A percentile compares a stretch with the other conserved stretches of the same genome.
Conservation (phyloP, 2,329 filamentous ascomycete species). For the Diplodia sapinea region DNA sequence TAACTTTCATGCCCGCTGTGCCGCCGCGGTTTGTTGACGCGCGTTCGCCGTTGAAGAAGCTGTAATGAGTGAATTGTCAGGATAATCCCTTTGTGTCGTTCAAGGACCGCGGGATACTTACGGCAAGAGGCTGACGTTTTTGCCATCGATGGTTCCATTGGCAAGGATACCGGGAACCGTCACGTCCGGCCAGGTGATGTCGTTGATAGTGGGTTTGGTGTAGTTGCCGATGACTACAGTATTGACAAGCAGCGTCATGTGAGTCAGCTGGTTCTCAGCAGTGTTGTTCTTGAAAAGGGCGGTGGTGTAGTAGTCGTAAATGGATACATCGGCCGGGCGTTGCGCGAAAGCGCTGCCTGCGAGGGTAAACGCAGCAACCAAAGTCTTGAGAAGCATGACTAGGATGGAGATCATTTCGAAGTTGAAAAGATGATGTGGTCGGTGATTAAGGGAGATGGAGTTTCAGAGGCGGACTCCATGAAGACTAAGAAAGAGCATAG, state of each 20-base stretch:
- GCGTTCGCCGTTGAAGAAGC: constrained; percentile 59
- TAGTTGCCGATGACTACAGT: constrained; percentile 70
- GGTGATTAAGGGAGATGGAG: background rate
- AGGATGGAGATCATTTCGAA: background rate
- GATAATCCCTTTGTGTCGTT: background rate
- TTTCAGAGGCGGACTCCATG: background rate
- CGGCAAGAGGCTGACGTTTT: constrained; percentile 61
- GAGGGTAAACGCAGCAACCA: constrained; percentile 27
- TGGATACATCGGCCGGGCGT: constrained; percentile 50
- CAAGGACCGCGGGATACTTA: constrained; percentile 46
- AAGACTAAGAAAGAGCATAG: background rate
- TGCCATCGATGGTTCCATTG: constrained; percentile 56
- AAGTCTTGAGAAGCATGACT: background rate
- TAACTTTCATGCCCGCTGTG: constrained; percentile 55
- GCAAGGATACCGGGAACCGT: constrained; percentile 64
- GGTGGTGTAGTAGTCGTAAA: constrained; percentile 70
- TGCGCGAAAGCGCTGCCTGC: constrained; percentile 30
- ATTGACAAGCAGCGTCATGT: constrained; percentile 65
- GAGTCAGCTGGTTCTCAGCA: constrained; percentile 61
- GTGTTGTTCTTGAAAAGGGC: constrained; percentile 65
- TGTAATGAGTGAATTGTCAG: background rate
- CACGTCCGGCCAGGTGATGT: constrained; percentile 38
- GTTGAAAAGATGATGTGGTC: background rate
- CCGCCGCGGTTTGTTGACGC: constrained; percentile 61
- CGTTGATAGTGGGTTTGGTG: constrained; percentile 59